Evolutionary conservation across 2,329 filamentous ascomycete genomes (phyloP).

Genomic region (Alternaria burnsii): DNA sequence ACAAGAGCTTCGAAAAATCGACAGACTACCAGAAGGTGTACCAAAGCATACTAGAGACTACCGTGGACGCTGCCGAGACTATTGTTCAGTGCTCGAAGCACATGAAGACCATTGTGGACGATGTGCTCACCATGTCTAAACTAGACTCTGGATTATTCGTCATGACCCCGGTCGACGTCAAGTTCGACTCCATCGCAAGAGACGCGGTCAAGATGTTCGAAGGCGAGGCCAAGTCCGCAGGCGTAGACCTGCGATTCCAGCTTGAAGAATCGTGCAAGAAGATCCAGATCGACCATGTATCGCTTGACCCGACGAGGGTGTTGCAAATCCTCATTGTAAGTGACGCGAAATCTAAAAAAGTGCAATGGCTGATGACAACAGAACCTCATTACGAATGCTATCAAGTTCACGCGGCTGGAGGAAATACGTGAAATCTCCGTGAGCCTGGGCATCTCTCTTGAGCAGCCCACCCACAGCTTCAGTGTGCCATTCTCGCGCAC

Average conservation of each 20-base stretch:
- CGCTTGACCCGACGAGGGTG: constrained; percentile 54
- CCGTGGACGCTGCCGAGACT: constrained; percentile 51
- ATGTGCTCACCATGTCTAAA: constrained; percentile 44
- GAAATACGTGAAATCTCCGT: constrained; percentile 48
- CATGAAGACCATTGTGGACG: constrained; percentile 58
- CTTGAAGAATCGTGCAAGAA: constrained; percentile 50
- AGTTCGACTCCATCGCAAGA: constrained; percentile 44
- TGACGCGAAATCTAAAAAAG: background rate
- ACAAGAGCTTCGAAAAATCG: constrained; percentile 14
- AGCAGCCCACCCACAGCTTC: constrained; percentile 44
- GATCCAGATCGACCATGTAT: constrained; percentile 46
- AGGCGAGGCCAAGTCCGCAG: constrained; percentile 43
- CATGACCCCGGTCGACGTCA: constrained; percentile 52
- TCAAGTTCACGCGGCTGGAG: constrained; percentile 56
- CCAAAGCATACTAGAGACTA: constrained; percentile 27
- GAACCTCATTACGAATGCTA: constrained; percentile 54
- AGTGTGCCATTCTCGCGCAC: constrained; percentile 29
- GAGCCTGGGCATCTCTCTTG: constrained; percentile 41
- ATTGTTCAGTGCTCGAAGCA: constrained; percentile 57
- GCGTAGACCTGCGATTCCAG: constrained; percentile 36
- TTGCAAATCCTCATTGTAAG: constrained; percentile 48
- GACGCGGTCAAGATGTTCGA: constrained; percentile 52
- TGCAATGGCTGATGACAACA: constrained; percentile 20
- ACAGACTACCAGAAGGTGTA: constrained; percentile 19
- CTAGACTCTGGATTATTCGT: constrained; percentile 54